Percentiles rank a stretch among this genome's conserved stretches.
These are phyloP conservation scores for Wickerhamomyces bisporus DNA, from an alignment of 805 yeast genomes.

Conservation along the genomic window DNA sequence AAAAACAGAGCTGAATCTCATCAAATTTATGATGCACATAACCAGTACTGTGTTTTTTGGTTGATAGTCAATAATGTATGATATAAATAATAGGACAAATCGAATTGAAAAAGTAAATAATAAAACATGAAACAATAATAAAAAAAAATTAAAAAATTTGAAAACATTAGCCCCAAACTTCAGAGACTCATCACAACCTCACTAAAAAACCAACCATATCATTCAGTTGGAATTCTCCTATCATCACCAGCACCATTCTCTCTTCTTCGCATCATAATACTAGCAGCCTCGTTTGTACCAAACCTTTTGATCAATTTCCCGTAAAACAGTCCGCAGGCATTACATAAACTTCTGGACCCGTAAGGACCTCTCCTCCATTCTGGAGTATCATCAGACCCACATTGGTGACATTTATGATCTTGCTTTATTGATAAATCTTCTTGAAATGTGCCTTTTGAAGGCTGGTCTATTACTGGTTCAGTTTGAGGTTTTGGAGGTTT, in stretches of 20 bases:
- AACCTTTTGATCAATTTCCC: constrained; percentile 51
- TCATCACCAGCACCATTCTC: constrained; percentile 23
- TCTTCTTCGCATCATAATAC: constrained; percentile 19
- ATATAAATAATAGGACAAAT: too few species aligned
- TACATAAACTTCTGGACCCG: constrained; percentile 78
- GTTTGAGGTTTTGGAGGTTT: constrained; percentile 17
- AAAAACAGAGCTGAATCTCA: too few species aligned
- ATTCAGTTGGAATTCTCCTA: constrained; percentile 27
- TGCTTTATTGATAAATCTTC: constrained; percentile 14
- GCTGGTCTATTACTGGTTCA: neutral
- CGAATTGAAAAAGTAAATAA: too few species aligned
- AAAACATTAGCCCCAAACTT: too few species aligned
- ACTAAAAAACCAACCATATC: too few species aligned
- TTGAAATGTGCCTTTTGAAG: constrained; percentile 9
- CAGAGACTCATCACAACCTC: too few species aligned
- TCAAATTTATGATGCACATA: too few species aligned
- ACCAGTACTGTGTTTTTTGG: too few species aligned
- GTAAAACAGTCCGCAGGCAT: constrained; percentile 85
- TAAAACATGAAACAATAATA: too few species aligned
- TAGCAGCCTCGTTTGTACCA: constrained; percentile 31
- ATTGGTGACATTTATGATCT: constrained; percentile 49
- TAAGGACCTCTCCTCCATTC: constrained; percentile 93
- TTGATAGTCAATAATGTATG: too few species aligned
- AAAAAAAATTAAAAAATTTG: too few species aligned
- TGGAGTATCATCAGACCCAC: constrained; percentile 73